These are phyloP conservation scores for Aspergillus phoenicis DNA, from an alignment of 2,329 filamentous ascomycete genomes.

Conservation along the genomic window DNA sequence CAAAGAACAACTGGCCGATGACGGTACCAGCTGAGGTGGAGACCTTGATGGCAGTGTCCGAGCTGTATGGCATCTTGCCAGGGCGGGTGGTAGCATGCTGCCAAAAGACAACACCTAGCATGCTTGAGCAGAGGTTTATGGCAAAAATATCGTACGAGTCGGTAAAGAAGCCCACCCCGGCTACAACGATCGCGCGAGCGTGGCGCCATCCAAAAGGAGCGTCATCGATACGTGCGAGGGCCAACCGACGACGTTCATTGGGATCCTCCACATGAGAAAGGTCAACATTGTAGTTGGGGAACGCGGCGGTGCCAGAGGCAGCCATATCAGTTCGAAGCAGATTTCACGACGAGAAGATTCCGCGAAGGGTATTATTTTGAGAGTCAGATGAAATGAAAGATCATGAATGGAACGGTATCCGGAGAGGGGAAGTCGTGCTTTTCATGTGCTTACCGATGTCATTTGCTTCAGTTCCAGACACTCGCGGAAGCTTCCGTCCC, in stretches of 20 bases:
- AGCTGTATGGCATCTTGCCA: constrained; percentile 62
- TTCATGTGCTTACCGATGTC: too few species aligned
- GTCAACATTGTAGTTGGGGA: constrained; percentile 54
- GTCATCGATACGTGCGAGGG: constrained; percentile 79
- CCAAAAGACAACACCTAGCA: constrained; percentile 81
- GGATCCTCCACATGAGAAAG: constrained; percentile 53
- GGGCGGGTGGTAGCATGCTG: constrained; percentile 51
- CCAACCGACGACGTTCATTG: constrained; percentile 76
- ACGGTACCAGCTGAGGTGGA: constrained; percentile 82
- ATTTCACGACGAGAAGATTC: background rate
- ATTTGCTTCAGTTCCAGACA: too few species aligned
- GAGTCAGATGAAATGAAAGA: too few species aligned
- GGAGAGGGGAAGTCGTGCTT: too few species aligned
- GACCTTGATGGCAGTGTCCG: constrained; percentile 83
- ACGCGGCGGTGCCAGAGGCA: constrained; percentile 63
- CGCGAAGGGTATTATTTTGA: background rate
- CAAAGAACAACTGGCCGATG: constrained; percentile 78
- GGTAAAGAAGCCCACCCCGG: constrained; percentile 86
- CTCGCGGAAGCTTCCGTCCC: too few species aligned
- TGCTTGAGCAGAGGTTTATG: constrained; percentile 70
- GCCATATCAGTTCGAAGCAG: background rate
- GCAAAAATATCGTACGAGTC: constrained; percentile 85
- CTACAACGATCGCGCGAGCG: constrained; percentile 73
- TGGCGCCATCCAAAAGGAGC: constrained; percentile 85
- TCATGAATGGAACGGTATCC: too few species aligned